Conservation (phyloP, 1,139 yeast genomes). For the Ogataea hybrid region DNA sequence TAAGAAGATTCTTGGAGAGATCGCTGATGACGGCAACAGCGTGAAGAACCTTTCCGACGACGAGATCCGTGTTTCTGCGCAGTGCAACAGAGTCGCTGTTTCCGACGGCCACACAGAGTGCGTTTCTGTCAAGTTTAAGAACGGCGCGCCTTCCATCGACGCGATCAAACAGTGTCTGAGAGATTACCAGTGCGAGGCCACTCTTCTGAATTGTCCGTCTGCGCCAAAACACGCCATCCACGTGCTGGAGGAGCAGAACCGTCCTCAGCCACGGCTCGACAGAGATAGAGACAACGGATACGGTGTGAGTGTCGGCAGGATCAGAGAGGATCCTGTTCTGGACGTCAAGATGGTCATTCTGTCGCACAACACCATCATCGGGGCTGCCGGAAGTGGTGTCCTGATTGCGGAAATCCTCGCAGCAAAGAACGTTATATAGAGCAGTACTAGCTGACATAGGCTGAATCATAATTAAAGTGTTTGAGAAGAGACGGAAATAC, state of each 20-base stretch:
- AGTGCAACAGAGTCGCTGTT: conserved; percentile 95
- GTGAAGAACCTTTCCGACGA: conserved; percentile 64
- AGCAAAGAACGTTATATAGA: conserved; percentile 70
- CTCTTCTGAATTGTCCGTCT: conserved; percentile 72
- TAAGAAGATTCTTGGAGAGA: conserved; percentile 79
- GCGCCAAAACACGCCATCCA: conserved; percentile 94
- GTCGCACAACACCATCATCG: conserved; percentile 95
- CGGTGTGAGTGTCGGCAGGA: conserved; percentile 93
- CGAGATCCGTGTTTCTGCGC: conserved; percentile 86
- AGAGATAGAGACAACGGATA: conserved; percentile 93
- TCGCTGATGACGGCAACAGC: conserved; percentile 52
- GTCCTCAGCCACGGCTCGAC: conserved; percentile 98
- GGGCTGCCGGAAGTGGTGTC: conserved; percentile 99
- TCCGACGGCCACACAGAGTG: conserved; percentile 98
- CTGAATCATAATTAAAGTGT: not conserved
- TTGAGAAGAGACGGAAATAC: too few relatives aligned
- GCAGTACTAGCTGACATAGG: not conserved
- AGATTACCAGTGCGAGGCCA: conserved; percentile 84
- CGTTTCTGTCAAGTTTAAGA: conserved; percentile 79
- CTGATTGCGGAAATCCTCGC: conserved; percentile 88
- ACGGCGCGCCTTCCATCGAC: conserved; percentile 81
- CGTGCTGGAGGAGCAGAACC: conserved; percentile 83
- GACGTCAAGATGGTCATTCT: conserved; percentile 95
- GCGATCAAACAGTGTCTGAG: conserved; percentile 68
- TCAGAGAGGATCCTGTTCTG: conserved; percentile 88